phyloP scores from a whole-genome alignment of 2,329 filamentous ascomycete genomes.

The Fusarium sp. region DNA sequence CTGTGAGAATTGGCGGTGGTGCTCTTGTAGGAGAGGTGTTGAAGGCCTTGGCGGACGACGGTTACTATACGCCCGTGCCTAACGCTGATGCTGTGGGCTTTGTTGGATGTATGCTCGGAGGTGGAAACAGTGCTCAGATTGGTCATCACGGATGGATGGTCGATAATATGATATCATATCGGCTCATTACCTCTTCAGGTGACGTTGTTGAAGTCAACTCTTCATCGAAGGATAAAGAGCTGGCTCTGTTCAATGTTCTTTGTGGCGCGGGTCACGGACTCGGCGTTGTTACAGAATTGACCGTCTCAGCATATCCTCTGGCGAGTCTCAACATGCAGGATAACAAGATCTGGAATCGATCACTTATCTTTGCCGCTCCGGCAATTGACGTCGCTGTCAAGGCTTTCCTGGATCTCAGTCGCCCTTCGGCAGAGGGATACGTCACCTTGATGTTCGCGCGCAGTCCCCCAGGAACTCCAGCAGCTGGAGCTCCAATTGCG shows the following conservation, averaged over 20 bases:
- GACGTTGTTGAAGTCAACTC: slow-evolving; percentile 24
- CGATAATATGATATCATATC: slow-evolving; percentile 46
- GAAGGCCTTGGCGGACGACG: slow-evolving; percentile 33
- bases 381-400: slow-evolving; percentile 37
- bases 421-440: slow-evolving; percentile 21
- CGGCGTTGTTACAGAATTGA: slow-evolving; percentile 47
- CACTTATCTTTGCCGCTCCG: slow-evolving; percentile 44
- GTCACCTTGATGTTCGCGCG: slow-evolving; percentile 43
- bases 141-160: slow-evolving; percentile 49
- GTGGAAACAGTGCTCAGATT: slow-evolving; percentile 42
- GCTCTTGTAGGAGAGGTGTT: slow-evolving; percentile 43
- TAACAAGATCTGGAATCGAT: slow-evolving; percentile 48
- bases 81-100: slow-evolving; percentile 46
- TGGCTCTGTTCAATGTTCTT: slow-evolving; percentile 46
- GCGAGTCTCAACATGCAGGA: slow-evolving; percentile 41
- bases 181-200: slow-evolving; percentile 41
- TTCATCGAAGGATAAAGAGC: slow-evolving; percentile 34
- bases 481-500: slow-evolving; percentile 45
- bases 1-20: slow-evolving; percentile 48
- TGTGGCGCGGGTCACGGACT: slow-evolving; percentile 51
- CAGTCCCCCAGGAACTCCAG: slow-evolving; percentile 46
- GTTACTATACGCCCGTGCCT: slow-evolving; percentile 48
- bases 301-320: slow-evolving; percentile 40
- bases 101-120: slow-evolving; percentile 44
- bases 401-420: slow-evolving; percentile 37